Conservation (phyloP, 805 yeast genomes). For the Maudiozyma turicensis region DNA sequence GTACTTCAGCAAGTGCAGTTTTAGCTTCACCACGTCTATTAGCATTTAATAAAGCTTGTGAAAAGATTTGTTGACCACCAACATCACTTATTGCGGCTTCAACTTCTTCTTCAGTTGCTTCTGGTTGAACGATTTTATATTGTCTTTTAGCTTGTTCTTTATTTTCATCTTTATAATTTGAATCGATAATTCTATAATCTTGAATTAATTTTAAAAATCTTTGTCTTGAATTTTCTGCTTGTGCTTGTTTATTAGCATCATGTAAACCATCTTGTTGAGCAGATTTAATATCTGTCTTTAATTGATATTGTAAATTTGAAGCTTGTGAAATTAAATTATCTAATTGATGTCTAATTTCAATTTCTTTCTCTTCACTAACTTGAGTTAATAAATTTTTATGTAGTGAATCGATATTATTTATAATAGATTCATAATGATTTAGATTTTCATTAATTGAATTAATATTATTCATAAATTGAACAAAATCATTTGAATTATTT, state of each 20-base stretch:
- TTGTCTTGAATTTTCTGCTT: slow-evolving; percentile 80
- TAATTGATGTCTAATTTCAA: slow-evolving; percentile 60
- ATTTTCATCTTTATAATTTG: slow-evolving; percentile 73
- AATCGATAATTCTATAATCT: slow-evolving; percentile 78
- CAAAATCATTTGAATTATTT: slow-evolving; percentile 37
- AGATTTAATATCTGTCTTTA: slow-evolving; percentile 67
- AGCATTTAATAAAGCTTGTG: slow-evolving; percentile 80
- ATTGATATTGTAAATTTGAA: slow-evolving; percentile 59
- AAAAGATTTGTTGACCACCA: slow-evolving; percentile 84
- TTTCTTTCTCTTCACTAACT: slow-evolving; percentile 60
- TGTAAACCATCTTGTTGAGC: slow-evolving; percentile 61
- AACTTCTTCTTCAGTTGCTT: slow-evolving; percentile 75
- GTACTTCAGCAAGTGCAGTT: slow-evolving; percentile 91
- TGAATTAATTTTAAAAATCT: slow-evolving; percentile 80
- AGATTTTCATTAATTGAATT: slow-evolving; percentile 59
- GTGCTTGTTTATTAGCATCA: slow-evolving; percentile 77
- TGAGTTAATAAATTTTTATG: slow-evolving; percentile 67
- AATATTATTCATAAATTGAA: slow-evolving; percentile 58
- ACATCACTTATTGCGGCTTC: slow-evolving; percentile 76
- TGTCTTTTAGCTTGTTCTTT: slow-evolving; percentile 87
- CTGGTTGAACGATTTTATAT: slow-evolving; percentile 80
- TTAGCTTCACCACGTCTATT: slow-evolving; percentile 92
- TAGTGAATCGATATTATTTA: slow-evolving; percentile 58
- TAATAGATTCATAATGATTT: slow-evolving; percentile 58
- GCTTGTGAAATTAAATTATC: slow-evolving; percentile 74